A percentile compares a stretch with the other conserved stretches of the same genome.
Conservation (phyloP, 805 yeast species). For the Candida nitratophila region DNA sequence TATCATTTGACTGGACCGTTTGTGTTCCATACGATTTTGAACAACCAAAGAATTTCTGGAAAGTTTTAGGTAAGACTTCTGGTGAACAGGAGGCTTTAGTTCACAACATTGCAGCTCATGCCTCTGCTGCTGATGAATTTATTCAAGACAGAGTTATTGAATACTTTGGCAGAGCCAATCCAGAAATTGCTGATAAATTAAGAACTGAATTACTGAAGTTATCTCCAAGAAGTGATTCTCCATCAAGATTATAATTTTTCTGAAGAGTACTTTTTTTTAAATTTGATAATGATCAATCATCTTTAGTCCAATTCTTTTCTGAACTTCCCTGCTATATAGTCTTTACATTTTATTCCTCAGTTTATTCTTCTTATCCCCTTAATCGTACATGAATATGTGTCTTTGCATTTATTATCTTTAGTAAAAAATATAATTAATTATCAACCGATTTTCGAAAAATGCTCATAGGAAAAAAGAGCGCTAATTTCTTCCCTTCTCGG, state of each 20-base stretch:
- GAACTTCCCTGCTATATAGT: background rate
- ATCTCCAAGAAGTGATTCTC: slow-evolving; percentile 35
- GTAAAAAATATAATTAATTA: no score
- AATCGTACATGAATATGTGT: background rate
- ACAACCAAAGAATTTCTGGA: slow-evolving; percentile 75
- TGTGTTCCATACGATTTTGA: slow-evolving; percentile 55
- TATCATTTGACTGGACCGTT: slow-evolving; percentile 81
- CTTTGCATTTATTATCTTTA: no score
- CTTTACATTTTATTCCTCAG: background rate
- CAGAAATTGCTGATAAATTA: slow-evolving; percentile 59
- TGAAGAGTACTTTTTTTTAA: background rate
- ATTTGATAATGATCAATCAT: background rate
- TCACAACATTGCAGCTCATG: slow-evolving; percentile 78
- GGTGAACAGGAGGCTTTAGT: slow-evolving; percentile 83
- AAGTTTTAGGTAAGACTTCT: slow-evolving; percentile 66
- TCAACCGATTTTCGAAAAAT: no score
- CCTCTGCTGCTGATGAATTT: slow-evolving; percentile 55
- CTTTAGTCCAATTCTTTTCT: background rate
- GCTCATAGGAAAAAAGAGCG: background rate
- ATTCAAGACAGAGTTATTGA: slow-evolving; percentile 76
- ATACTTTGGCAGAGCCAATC: slow-evolving; percentile 67
- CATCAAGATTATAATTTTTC: slow-evolving; percentile 17
- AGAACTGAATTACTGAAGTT: slow-evolving; percentile 53
- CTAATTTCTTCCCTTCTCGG: background rate
- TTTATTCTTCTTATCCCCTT: background rate